Conservation (phyloP, 1,139 yeast genomes). For the Yamadazyma dushanensis region DNA sequence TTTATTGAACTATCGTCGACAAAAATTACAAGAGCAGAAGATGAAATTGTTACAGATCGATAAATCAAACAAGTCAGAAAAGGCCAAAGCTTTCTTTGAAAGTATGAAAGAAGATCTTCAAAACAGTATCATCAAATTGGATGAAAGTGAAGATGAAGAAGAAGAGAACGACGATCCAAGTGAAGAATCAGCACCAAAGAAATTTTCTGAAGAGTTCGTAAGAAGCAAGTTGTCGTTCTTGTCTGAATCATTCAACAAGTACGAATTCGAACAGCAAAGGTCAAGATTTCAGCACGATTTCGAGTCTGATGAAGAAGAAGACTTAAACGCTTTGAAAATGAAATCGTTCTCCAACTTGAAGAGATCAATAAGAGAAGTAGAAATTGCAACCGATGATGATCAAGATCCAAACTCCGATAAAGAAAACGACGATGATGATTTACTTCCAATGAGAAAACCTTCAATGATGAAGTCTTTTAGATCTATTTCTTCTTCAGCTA, state of each 20-base stretch:
- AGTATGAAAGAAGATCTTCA: slow-evolving; percentile 55
- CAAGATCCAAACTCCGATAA: slow-evolving; percentile 17
- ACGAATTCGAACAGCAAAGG: slow-evolving; percentile 32
- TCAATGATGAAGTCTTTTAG: slow-evolving; percentile 51
- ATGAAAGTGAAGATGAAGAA: slow-evolving; percentile 29
- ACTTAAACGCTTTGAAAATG: slow-evolving; percentile 48
- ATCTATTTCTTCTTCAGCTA: slow-evolving; percentile 32
- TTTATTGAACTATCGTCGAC: slow-evolving; percentile 49
- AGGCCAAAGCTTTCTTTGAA: slow-evolving; percentile 71
- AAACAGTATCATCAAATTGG: slow-evolving; percentile 19
- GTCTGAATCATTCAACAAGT: slow-evolving; percentile 32
- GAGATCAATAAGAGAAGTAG: slow-evolving; percentile 18
- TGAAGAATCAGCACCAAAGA: slow-evolving; percentile 16
- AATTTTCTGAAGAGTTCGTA: slow-evolving; percentile 56
- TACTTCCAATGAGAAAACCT: slow-evolving; percentile 43
- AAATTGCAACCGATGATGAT: slow-evolving; percentile 19
- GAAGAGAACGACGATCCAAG: slow-evolving; percentile 21
- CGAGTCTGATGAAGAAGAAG: slow-evolving; percentile 39
- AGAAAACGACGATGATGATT: slow-evolving; percentile 30
- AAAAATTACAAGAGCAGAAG: slow-evolving; percentile 56
- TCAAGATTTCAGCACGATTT: slow-evolving; percentile 37
- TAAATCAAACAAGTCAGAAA: slow-evolving; percentile 50
- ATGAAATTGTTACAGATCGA: slow-evolving; percentile 56
- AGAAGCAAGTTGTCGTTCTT: slow-evolving; percentile 66
- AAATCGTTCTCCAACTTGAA: slow-evolving; percentile 34